Conservation (phyloP, 345 rosid species). For the Theobroma cacao region DNA sequence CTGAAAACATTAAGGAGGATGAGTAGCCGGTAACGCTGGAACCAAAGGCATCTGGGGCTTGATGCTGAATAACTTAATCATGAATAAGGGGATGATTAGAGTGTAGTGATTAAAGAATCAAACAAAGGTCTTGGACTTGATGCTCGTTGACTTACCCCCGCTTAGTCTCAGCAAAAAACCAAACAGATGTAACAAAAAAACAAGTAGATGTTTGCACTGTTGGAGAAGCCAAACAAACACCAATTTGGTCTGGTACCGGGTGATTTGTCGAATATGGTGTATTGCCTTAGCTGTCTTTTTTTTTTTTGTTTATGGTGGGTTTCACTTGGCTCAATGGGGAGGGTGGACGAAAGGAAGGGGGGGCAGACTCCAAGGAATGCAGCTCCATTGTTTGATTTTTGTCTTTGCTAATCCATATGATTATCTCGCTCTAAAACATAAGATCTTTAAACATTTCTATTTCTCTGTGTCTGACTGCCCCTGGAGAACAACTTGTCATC, state of each 20-base stretch:
- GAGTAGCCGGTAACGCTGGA: conserved; percentile 24
- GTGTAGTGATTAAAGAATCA: conserved; percentile 3
- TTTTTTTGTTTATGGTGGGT: not conserved
- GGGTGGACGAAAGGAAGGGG: not conserved
- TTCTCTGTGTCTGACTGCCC: not conserved
- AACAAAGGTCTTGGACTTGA: conserved; percentile 34
- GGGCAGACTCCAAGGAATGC: conserved; percentile 24
- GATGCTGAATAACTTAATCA: conserved; percentile 13
- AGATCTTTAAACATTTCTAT: conserved; percentile 18
- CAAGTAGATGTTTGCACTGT: not conserved
- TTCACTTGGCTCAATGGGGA: conserved; percentile 42
- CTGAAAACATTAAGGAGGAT: conserved; percentile 11
- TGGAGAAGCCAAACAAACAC: conserved; percentile 7
- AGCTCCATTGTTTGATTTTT: conserved; percentile 14
- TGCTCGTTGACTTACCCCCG: conserved; percentile 22
- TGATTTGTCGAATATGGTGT: conserved; percentile 56
- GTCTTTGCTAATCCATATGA: conserved; percentile 30
- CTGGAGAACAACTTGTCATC: not conserved
- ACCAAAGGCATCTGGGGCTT: conserved; percentile 25
- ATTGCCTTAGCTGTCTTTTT: conserved; percentile 28
- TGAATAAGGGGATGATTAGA: conserved; percentile 5
- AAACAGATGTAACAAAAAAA: conserved; percentile 14
- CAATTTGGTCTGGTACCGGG: conserved; percentile 12
- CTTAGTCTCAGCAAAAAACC: conserved; percentile 15
- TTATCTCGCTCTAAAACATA: conserved; percentile 6